These are phyloP conservation scores for Neurospora sublineolata DNA, from an alignment of 495 filamentous ascomycete species.

Conservation along the genomic window DNA sequence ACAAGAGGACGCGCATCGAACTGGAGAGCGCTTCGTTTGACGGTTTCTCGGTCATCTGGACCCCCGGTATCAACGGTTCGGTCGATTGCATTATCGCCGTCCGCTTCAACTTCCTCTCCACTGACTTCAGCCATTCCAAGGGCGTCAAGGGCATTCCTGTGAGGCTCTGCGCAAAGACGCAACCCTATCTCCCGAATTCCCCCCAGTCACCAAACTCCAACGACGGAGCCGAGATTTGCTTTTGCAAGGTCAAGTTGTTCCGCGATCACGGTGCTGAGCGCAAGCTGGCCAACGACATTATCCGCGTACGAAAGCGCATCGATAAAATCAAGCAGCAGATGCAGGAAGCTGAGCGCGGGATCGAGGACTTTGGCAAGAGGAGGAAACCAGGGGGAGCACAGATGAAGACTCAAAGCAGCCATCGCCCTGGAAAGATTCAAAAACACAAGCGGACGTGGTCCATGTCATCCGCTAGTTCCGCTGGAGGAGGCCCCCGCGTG, in stretches of 20 bases:
- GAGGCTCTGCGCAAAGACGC: conserved; percentile 81
- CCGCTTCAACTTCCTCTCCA: conserved; percentile 95
- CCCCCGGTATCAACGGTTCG: conserved; percentile 46
- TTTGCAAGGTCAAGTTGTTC: conserved; percentile 94
- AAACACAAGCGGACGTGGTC: conserved; percentile 97
- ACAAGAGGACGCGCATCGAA: conserved; percentile 61
- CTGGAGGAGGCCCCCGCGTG: conserved; percentile 42
- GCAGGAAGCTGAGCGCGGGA: conserved; percentile 72
- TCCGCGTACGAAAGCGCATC: conserved; percentile 85
- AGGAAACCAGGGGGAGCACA: conserved; percentile 56
- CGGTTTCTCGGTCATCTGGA: conserved; percentile 86
- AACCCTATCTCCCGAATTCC: conserved; percentile 40
- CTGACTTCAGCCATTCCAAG: conserved; percentile 96
- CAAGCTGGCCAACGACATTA: conserved; percentile 88
- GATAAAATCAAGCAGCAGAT: conserved; percentile 91
- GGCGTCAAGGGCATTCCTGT: conserved; percentile 96
- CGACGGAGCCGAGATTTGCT: conserved; percentile 59
- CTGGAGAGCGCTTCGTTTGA: conserved; percentile 79
- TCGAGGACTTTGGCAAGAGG: conserved; percentile 78
- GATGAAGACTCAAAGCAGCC: conserved; percentile 37
- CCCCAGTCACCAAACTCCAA: conserved; percentile 30
- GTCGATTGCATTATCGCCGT: conserved; percentile 74
- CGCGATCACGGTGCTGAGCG: conserved; percentile 92
- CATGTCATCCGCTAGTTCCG: conserved; percentile 75
- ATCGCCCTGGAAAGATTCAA: conserved; percentile 58